A percentile compares a stretch with the other conserved stretches of the same genome.
phyloP scores from a whole-genome alignment of 73 alveolate species.

The Durusdinium trenchii region DNA sequence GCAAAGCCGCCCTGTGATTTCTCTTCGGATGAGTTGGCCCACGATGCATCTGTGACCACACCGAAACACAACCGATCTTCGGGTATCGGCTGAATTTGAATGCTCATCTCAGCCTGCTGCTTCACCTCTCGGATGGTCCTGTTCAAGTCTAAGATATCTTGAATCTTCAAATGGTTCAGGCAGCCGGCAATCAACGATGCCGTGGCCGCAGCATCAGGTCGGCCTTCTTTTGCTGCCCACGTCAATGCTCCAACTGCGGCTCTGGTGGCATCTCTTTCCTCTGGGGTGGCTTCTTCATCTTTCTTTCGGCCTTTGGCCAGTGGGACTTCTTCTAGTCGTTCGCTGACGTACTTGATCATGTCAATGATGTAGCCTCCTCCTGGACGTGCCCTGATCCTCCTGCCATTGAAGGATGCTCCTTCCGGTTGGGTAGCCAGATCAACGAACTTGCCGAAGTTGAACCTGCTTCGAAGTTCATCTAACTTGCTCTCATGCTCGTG shows the following conservation, averaged over 20 bases:
- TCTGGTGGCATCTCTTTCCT: neutral
- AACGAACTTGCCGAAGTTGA: neutral
- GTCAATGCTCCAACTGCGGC: neutral
- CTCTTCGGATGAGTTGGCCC: too few species aligned
- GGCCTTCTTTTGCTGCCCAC: too few species aligned
- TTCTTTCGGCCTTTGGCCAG: neutral
- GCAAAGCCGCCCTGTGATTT: too few species aligned
- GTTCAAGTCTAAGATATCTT: too few species aligned
- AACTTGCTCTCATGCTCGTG: neutral
- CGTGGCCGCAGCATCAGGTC: too few species aligned
- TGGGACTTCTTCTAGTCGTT: neutral
- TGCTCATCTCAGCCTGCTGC: too few species aligned
- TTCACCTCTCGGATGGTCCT: too few species aligned
- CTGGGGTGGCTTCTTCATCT: neutral
- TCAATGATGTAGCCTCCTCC: neutral
- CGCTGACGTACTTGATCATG: constrained; percentile 34
- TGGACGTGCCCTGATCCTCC: neutral
- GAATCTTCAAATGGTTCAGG: too few species aligned
- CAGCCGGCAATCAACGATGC: too few species aligned
- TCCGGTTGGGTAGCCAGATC: neutral
- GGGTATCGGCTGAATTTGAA: too few species aligned
- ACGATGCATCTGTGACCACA: too few species aligned
- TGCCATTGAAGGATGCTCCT: neutral
- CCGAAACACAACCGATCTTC: too few species aligned
- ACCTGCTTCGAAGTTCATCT: neutral